Evolutionary conservation across 257 asterid genomes (phyloP), one percentile per base, ranked within the genome.

Genomic region (Paulownia fortunei): DNA sequence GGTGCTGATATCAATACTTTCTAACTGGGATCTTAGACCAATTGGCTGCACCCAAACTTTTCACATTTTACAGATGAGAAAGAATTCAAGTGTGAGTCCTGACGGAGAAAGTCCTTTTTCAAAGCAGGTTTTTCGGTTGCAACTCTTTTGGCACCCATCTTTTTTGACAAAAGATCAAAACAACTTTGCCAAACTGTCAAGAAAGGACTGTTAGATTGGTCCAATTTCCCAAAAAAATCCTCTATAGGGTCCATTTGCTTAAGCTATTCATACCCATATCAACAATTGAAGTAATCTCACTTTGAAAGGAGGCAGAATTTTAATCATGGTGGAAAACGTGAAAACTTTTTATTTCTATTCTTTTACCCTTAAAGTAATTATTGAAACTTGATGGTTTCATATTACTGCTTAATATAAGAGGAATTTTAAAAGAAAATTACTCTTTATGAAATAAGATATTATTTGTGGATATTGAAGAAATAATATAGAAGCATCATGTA

Each of bases 51-150:
- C 42, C 47, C 47, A n/a, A 60, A 42, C 47, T 60, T 24, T 74
- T 74, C 70, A 74, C 71, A 74, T 74, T n/a, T 72, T 41, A 18
- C 27, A 34, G 67, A 32, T 54, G 46, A 23, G 18, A 34, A 69
- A 44, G 2, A 46, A 32, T 52, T 49, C 63, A 36, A 55, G 66
- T 32, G 21, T n/a, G 32, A 8, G 44, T 8, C 6, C 26, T 24
- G 1, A 27, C 49, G 34, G 21, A 8, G 19, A 36, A 72, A 21
- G 54, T 58, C 8, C 10, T 73, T 6, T 58, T 27, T 18, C 63
- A 42, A 27, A 42, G 13, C 24, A n/a, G 58, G 37, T 5, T 60
- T 61, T 32, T 16, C 18, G n/a, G 41, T 49, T 75, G 16, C 65
- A 47, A 64, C 44, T 46, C 60, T 47, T 64, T 75, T 12, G 34